A percentile compares a stretch with the other conserved stretches of the same genome.
Conservation (phyloP, 805 yeast species). For the Schwanniomyces sp. region DNA sequence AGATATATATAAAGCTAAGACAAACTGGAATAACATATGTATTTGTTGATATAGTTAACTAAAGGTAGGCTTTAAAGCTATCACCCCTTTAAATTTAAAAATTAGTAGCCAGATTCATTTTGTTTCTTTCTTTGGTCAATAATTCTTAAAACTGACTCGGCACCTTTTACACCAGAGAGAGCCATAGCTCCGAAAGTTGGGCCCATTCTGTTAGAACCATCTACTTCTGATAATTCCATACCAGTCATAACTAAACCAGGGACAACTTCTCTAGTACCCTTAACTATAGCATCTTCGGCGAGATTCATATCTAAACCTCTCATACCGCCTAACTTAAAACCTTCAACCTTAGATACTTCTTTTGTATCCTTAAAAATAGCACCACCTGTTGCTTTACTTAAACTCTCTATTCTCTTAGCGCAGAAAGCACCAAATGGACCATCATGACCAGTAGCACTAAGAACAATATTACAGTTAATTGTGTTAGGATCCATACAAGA, state of each 20-base stretch:
- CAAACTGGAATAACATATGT: no score
- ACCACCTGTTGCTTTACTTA: slow-evolving; percentile 43
- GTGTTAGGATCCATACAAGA: slow-evolving; percentile 85
- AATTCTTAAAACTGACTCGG: slow-evolving; percentile 49
- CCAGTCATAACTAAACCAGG: slow-evolving; percentile 72
- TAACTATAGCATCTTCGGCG: slow-evolving; percentile 76
- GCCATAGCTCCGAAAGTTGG: slow-evolving; percentile 85
- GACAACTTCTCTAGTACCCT: slow-evolving; percentile 61
- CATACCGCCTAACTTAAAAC: slow-evolving; percentile 58
- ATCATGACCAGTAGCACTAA: slow-evolving; percentile 79
- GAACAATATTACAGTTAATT: slow-evolving; percentile 61
- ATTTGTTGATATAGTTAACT: no score
- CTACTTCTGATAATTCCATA: slow-evolving; percentile 78
- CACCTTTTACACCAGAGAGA: slow-evolving; percentile 76
- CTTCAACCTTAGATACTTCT: slow-evolving; percentile 14
- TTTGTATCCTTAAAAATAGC: slow-evolving; percentile 7
- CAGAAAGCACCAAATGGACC: slow-evolving; percentile 83
- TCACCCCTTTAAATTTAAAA: no score
- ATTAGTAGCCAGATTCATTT: slow-evolving; percentile 12
- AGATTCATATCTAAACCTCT: slow-evolving; percentile 76
- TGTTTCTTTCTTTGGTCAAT: slow-evolving; percentile 37
- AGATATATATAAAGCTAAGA: no score
- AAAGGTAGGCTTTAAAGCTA: no score
- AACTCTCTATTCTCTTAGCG: slow-evolving; percentile 57
- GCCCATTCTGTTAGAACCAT: slow-evolving; percentile 80